phyloP scores from a whole-genome alignment of 805 yeast genomes.

The Candida morakotiae region DNA sequence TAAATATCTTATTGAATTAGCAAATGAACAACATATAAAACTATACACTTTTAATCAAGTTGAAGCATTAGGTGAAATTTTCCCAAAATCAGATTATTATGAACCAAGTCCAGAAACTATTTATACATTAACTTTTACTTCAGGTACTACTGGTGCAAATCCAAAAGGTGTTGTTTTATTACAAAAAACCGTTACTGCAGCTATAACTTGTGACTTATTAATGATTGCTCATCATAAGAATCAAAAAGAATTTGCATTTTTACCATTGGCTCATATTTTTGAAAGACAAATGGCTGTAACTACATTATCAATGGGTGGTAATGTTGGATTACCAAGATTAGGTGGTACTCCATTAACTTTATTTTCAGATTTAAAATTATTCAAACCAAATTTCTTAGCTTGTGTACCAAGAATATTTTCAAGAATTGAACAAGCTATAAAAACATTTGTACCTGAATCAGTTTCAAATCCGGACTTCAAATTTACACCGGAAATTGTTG shows the following conservation, averaged over 20 bases:
- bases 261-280: conserved; percentile 59
- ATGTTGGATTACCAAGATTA: conserved; percentile 48
- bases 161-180: conserved; percentile 67
- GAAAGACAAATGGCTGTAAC: conserved; percentile 46
- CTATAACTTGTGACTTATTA: conserved; percentile 33
- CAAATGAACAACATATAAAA: conserved; percentile 14
- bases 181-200: conserved; percentile 49
- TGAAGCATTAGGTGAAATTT: conserved; percentile 27
- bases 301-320: conserved; percentile 44
- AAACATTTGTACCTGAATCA: conserved; percentile 25
- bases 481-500: conserved; percentile 13
- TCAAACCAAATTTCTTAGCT: conserved; percentile 26
- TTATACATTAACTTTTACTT: conserved; percentile 66
- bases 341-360: conserved; percentile 24
- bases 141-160: conserved; percentile 65
- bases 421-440: conserved; percentile 25
- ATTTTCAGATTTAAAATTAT: conserved; percentile 24
- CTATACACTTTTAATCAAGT: conserved; percentile 27
- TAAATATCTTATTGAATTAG: conserved; percentile 16
- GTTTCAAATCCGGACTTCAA: conserved; percentile 30
- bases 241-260: conserved; percentile 33
- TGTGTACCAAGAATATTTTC: conserved; percentile 39
- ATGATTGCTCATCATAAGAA: conserved; percentile 20
- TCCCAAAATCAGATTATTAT: conserved; percentile 21
- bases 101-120: conserved; percentile 48